Base-by-base conservation (phyloP, 2,329 filamentous ascomycete species). In the Clarireedia homoeocarpa region DNA sequence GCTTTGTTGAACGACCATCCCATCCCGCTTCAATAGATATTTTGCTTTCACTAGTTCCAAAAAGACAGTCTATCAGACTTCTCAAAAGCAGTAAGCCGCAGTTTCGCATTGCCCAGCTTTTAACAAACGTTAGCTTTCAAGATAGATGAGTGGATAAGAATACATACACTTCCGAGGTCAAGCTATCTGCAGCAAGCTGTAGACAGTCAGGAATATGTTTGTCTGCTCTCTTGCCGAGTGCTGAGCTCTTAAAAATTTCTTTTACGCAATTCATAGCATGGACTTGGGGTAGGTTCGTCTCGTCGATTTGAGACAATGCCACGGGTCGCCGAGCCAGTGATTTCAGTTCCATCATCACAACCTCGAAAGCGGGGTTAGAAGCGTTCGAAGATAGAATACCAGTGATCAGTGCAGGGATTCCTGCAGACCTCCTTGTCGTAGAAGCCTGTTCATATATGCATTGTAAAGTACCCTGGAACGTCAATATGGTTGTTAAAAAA, bases 191-290 rank as follows among this genome's bases (percentile, higher is more conserved):
- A 1, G 91, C 91, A n/a, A 97, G 77, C 59, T 85, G 81, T 4
- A 99, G 76, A 36, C 86, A 86, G 30, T 82, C 76, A 7, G 88
- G 84, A 6, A 96, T 77, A 63, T 91, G 86, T 0, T 76, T 75
- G 65, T 95, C 89, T 0, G 89, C 88, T 53, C 80, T 79, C 55
- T 83, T 82, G 27, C 88, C 79, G 14, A 97, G 77, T 50, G 83
- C 82, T 0, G 90, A 89, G 62, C 86, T 91, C 56, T 89, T 92
- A 71, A 96, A 94, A 2, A 96, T 85, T 61, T 95, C 91, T 67
- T 94, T 94, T 56, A 99, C 75, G 59, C 89, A 96, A 69, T 99
- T 99, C 67, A 96, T 80, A 0, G 94, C 91, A 70, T 99, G 94
- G 0, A 99, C 94, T 71, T 99, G 92, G 0, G 91, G 87, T 4